A percentile compares a stretch with the other conserved stretches of the same genome.
phyloP scores from a whole-genome alignment of 108 stramenopile species.

The Conticribra guillardii region DNA sequence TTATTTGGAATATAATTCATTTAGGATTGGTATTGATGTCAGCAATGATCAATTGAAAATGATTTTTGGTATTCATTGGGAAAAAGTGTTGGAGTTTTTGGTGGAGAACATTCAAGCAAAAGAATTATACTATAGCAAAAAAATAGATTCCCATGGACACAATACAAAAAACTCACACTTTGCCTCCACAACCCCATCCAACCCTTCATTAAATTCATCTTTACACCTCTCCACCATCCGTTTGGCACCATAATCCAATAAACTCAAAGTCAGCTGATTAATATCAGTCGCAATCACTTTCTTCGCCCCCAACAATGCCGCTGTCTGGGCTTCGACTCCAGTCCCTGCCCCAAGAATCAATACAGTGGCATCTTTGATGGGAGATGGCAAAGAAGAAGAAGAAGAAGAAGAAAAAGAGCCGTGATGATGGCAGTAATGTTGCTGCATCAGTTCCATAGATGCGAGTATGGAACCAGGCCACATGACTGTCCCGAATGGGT shows the following conservation, averaged over 20 bases:
- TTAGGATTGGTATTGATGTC: neutral
- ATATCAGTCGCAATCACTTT: slow-evolving; percentile 79
- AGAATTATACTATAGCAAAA: too few species aligned
- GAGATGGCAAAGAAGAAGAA: neutral
- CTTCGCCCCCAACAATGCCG: slow-evolving; percentile 68
- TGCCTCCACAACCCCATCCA: slow-evolving; percentile 13
- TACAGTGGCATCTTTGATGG: slow-evolving; percentile 41
- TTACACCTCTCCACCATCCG: slow-evolving; percentile 12
- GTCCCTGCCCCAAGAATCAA: slow-evolving; percentile 80
- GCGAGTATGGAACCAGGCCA: slow-evolving; percentile 86
- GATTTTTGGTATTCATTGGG: neutral
- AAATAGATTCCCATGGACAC: too few species aligned
- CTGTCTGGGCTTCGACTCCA: slow-evolving; percentile 77
- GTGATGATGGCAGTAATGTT: slow-evolving; percentile 3
- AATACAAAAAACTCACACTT: slow-evolving; percentile 12
- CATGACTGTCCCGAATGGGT: slow-evolving; percentile 83
- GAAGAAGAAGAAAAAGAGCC: neutral
- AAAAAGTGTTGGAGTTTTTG: too few species aligned
- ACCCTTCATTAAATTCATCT: slow-evolving; percentile 20
- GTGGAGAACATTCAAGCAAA: too few species aligned
- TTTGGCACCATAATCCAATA: slow-evolving; percentile 62
- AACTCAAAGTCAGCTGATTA: slow-evolving; percentile 67
- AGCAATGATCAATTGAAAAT: neutral
- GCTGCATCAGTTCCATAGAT: slow-evolving; percentile 58
- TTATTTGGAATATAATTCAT: too few species aligned